Base-by-base conservation (phyloP, 495 filamentous ascomycete genomes). In the Letharia lupina region DNA sequence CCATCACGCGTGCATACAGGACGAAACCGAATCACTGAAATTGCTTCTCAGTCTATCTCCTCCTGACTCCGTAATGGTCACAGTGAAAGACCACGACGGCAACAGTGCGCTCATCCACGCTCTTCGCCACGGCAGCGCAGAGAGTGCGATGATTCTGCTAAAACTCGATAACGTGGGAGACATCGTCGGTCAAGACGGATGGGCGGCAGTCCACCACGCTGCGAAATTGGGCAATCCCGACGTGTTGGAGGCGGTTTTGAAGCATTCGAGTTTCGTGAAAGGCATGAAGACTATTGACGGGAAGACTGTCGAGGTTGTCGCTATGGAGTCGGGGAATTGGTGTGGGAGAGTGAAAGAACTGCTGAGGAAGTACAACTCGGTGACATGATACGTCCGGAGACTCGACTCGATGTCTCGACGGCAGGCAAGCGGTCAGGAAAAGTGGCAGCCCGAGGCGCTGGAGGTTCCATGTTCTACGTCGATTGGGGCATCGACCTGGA, bases 271-370 rank as follows among this genome's bases (percentile, higher is more conserved):
- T 37, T 64, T 65, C 40, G 31, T 47, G 0, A 61, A 37, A 62
- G 68, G 42, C 41, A 62, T 35, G 64, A 70, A 65, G 57, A 68
- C 50, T 48, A 70, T 61, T 28, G 61, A 70, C 65, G 65, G 68
- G 44, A 54, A 70, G 62, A 64, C 56, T 28, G 54, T 28, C 54
- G 47, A 67, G 64, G 68, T 70, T 9, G 62, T 64, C 48, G 62
- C 65, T 35, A 67, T 67, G 65, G 65, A 67, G 44, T 23, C 58
- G 15, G 65, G 60, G 15, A 62, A 62, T 42, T 64, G 62, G 62
- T 41, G 37, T 12, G 62, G 62, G 18, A 50, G 42, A 23, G 39
- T 64, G 45, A 64, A 64, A 35, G 39, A 40, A 3, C 45, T 64
- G 18, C 39, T 64, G 11, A 50, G 48, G 39, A 52, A 10, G 15